Evolutionary conservation across 495 filamentous ascomycete genomes (phyloP).

Genomic region (Penicillium riverlandense): DNA sequence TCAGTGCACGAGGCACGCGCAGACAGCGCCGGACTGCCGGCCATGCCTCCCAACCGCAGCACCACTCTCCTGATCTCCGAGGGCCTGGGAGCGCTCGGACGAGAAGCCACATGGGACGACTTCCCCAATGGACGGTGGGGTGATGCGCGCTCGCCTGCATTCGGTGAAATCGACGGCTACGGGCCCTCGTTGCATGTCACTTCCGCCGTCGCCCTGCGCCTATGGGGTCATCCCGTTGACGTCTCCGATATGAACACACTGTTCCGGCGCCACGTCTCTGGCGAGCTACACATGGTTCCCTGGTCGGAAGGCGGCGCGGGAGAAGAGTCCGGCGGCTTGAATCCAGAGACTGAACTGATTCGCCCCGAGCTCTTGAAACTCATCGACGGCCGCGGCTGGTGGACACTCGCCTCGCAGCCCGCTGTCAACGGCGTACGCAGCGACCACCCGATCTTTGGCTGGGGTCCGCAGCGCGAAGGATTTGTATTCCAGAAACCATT

Average conservation of each 20-base stretch:
- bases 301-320: slow-evolving; percentile 86
- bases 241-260: slow-evolving; percentile 63
- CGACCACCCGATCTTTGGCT: slow-evolving; percentile 77
- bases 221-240: slow-evolving; percentile 76
- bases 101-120: slow-evolving; percentile 98
- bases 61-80: slow-evolving; percentile 89
- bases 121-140: slow-evolving; percentile 97
- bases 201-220: slow-evolving; percentile 62
- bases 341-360: slow-evolving; percentile 77
- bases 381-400: slow-evolving; percentile 72
- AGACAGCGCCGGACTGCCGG: slow-evolving; percentile 33
- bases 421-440: slow-evolving; percentile 80
- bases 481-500: slow-evolving; percentile 99
- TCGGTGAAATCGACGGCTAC: slow-evolving; percentile 92
- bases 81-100: slow-evolving; percentile 79
- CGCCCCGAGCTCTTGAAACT: slow-evolving; percentile 62
- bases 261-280: slow-evolving; percentile 73
- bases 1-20: slow-evolving; percentile 51
- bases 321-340: slow-evolving; percentile 38
- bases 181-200: slow-evolving; percentile 85
- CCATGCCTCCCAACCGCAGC: slow-evolving; percentile 47
- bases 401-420: slow-evolving; percentile 95
- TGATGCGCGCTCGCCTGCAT: slow-evolving; percentile 82
- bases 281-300: slow-evolving; percentile 67
- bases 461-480: slow-evolving; percentile 79